Conservation (phyloP, 441 rosid genomes). For the Flueggea neowawraea region DNA sequence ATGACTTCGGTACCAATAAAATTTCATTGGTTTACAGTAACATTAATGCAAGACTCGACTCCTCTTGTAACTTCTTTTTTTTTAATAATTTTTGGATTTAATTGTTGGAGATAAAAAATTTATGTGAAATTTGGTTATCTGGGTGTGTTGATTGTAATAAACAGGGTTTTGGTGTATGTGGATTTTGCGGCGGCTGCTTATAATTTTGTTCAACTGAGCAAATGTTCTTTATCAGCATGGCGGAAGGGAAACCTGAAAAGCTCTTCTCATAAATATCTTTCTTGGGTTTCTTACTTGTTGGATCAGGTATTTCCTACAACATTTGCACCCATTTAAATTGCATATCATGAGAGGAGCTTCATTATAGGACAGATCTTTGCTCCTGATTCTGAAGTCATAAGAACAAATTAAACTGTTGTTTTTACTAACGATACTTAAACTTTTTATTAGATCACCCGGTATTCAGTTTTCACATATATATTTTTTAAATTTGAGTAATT, state of each 20-base stretch:
- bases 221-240: slow-evolving; percentile 23
- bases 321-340: too few relatives aligned
- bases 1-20: not conserved
- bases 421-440: too few relatives aligned
- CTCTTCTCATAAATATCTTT: slow-evolving; percentile 24
- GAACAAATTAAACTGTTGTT: too few relatives aligned
- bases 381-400: too few relatives aligned
- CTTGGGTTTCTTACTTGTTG: slow-evolving; percentile 43
- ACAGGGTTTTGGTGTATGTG: slow-evolving; percentile 40
- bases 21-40: too few relatives aligned
- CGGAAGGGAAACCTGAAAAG: slow-evolving; percentile 15
- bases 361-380: too few relatives aligned
- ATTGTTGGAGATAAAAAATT: not conserved
- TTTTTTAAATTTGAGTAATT: too few relatives aligned
- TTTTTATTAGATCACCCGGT: too few relatives aligned
- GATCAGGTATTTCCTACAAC: slow-evolving; percentile 49
- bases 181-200: slow-evolving; percentile 45
- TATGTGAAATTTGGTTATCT: not conserved
- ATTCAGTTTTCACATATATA: too few relatives aligned
- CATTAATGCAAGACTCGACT: too few relatives aligned
- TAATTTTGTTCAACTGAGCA: slow-evolving; percentile 48
- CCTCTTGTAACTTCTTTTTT: not conserved
- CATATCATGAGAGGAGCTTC: too few relatives aligned
- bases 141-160: too few relatives aligned
- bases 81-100: not conserved